Evolutionary conservation across 73 alveolate genomes (phyloP).

Genomic region (Paramecium pentaurelia): DNA sequence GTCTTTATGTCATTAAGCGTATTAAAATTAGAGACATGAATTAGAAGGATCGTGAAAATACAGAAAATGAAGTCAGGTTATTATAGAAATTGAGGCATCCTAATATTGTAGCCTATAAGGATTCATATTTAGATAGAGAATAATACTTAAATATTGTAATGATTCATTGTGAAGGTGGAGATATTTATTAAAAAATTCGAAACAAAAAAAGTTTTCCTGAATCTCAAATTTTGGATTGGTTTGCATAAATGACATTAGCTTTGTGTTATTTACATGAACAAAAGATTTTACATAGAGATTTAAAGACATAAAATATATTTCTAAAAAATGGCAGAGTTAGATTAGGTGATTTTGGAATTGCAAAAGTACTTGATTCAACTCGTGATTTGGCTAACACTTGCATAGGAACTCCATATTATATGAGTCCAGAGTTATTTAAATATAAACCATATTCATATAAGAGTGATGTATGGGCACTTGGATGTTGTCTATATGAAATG

Average conservation of each 20-base stretch:
- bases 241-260: conserved; percentile 94
- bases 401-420: conserved; percentile 96
- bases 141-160: conserved; percentile 92
- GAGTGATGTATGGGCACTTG: conserved; percentile 99
- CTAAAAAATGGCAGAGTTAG: conserved; percentile 93
- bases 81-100: conserved; percentile 94
- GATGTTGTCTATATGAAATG: conserved; percentile 98
- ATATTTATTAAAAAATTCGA: conserved; percentile 92
- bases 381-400: conserved; percentile 96
- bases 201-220: conserved; percentile 94
- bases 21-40: conserved; percentile 94
- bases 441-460: conserved; percentile 95
- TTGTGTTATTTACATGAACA: conserved; percentile 94
- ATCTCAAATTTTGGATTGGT: conserved; percentile 89
- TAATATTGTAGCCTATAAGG: conserved; percentile 97
- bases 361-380: conserved; percentile 95
- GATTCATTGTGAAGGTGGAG: conserved; percentile 99
- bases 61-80: conserved; percentile 95
- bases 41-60: conserved; percentile 92
- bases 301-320: conserved; percentile 97
- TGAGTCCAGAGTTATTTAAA: conserved; percentile 99
- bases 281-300: conserved; percentile 97
- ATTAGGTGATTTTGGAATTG: conserved; percentile 98
- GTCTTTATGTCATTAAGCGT: conserved; percentile 91
- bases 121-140: conserved; percentile 94